Evolutionary conservation across 176 grass and related monocot species (phyloP), one percentile per base, ranked within the genome.

Genomic region (Carex parvula): DNA sequence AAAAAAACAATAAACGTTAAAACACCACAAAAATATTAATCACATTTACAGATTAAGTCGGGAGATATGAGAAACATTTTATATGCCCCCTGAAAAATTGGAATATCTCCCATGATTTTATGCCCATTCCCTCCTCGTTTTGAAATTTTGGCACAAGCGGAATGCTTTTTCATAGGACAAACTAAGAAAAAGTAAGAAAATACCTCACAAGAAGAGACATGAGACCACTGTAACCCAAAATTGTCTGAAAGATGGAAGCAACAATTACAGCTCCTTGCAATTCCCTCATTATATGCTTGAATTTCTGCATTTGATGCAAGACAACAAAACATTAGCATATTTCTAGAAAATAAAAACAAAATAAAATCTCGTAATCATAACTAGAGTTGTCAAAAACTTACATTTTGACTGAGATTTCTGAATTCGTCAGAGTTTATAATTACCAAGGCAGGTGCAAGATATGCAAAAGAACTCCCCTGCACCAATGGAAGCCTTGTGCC

Each of bases 271-370:
- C 96, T 46, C 96, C 96, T 64, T 99, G 96, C 72, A 99, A 61
- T 79, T 99, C 96, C 61, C 93, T 95, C 96, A 95, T 99, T 85
- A 94, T 94, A 89, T 94, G 96, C 96, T 92, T 95, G 87, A 99
- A 95, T 84, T 99, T 99, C 96, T 99, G 91, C 88, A 94, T 88
- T 75, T 71, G 50, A 93, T 55, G 12, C 20, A 87, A 64, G 16
- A 56, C 58, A 57, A 59, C 35, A 48, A 35, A 71, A 37, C 17
- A 48, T 60, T 2, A 70, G 29, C 39, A 65, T 12, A 83, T 77
- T 21, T 59, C 21, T 33, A 55, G 12, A 64, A 84, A 86, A 44
- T 58, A 6, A 89, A 18, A 18, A 17, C 57, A 0, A 62, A 81
- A 84, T 62, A 35, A 64, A 89, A 16, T 41, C 30, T 13, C 12